phyloP scores from a whole-genome alignment of 148 eudicot species.

The Polygonum aviculare region DNA sequence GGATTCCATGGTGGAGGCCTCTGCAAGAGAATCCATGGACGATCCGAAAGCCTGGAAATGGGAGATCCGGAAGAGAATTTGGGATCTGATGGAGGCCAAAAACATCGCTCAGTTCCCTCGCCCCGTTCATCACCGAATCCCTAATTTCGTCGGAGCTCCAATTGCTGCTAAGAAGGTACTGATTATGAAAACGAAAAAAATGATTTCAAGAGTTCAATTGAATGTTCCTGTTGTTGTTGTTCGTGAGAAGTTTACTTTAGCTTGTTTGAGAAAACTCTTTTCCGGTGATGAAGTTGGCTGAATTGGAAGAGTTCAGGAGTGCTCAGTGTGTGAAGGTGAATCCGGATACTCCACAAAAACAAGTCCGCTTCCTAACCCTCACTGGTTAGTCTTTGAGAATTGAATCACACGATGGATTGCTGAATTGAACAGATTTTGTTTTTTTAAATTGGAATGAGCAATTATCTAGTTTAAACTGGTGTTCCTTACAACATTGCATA shows the following conservation, averaged over 20 bases:
- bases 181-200: neutral
- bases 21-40: constrained; percentile 23
- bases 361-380: constrained; percentile 82
- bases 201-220: neutral
- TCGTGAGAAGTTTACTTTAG: neutral
- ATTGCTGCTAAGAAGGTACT: constrained; percentile 57
- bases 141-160: constrained; percentile 65
- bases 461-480: neutral
- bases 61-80: constrained; percentile 68
- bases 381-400: constrained; percentile 45
- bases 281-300: constrained; percentile 40
- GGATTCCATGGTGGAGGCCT: constrained; percentile 52
- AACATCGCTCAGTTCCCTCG: constrained; percentile 80
- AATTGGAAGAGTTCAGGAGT: constrained; percentile 52
- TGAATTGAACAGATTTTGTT: neutral
- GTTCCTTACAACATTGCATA: neutral
- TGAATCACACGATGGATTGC: neutral
- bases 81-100: constrained; percentile 79
- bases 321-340: constrained; percentile 84
- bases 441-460: neutral
- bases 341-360: constrained; percentile 95
- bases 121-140: constrained; percentile 92
- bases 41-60: constrained; percentile 93
- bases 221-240: neutral
- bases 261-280: neutral